phyloP scores from a whole-genome alignment of 1,284 basidiomycete species.

The Apiotrichum brassicae region DNA sequence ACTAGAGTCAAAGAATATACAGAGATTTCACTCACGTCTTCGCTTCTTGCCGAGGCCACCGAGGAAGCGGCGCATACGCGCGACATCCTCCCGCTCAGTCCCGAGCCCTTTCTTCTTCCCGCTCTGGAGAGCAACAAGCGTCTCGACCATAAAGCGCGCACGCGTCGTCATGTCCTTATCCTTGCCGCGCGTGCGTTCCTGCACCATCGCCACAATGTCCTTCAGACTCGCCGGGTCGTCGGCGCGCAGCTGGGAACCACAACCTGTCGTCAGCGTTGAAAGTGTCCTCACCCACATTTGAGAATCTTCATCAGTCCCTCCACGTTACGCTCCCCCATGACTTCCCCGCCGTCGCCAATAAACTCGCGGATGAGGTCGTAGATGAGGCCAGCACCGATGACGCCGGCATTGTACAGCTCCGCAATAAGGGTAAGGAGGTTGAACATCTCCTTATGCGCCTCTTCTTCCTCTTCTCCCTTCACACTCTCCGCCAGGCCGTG shows the following conservation, averaged over 20 bases:
- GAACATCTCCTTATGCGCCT: slow-evolving; percentile 65
- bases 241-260: slow-evolving; percentile 76
- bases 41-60: slow-evolving; percentile 66
- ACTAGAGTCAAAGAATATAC: slow-evolving; percentile 58
- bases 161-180: slow-evolving; percentile 56
- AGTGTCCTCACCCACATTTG: slow-evolving; percentile 57
- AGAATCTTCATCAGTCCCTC: slow-evolving; percentile 83
- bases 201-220: slow-evolving; percentile 58
- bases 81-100: slow-evolving; percentile 48
- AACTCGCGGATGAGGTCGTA: slow-evolving; percentile 84
- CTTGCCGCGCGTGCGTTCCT: slow-evolving; percentile 60
- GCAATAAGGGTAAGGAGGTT: slow-evolving; percentile 84
- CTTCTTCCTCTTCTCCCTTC: slow-evolving; percentile 11
- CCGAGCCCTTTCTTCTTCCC: slow-evolving; percentile 75
- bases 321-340: slow-evolving; percentile 67
- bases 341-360: slow-evolving; percentile 50
- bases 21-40: slow-evolving; percentile 55
- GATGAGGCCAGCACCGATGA: slow-evolving; percentile 77
- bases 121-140: slow-evolving; percentile 79
- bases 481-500: neutral
- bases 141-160: slow-evolving; percentile 88
- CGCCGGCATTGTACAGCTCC: slow-evolving; percentile 92
- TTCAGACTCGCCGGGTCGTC: slow-evolving; percentile 53
- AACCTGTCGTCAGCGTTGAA: slow-evolving; percentile 52
- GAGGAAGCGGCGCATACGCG: slow-evolving; percentile 78